phyloP scores from a whole-genome alignment of 164 flowering plant species.

The Saururus chinensis region DNA sequence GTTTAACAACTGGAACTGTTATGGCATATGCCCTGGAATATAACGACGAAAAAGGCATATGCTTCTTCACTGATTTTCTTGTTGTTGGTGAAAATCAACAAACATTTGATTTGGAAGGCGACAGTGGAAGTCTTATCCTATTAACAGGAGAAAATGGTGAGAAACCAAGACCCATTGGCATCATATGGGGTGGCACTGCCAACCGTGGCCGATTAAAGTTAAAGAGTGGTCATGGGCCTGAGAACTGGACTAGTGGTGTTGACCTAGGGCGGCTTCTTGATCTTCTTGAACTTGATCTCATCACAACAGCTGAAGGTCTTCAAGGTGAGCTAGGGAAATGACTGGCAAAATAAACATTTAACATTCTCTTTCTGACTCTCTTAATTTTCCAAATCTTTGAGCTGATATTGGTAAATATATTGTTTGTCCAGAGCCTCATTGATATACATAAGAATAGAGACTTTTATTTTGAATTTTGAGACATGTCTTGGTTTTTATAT shows the following conservation, averaged over 20 bases:
- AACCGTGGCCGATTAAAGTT: constrained; percentile 88
- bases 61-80: constrained; percentile 88
- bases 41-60: constrained; percentile 91
- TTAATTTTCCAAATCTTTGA: no score
- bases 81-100: constrained; percentile 93
- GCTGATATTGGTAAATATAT: no score
- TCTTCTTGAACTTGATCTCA: constrained; percentile 80
- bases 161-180: constrained; percentile 79
- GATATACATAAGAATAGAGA: no score
- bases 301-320: constrained; percentile 55
- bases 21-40: constrained; percentile 93
- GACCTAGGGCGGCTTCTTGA: constrained; percentile 96
- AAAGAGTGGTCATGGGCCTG: constrained; percentile 80
- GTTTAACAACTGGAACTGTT: constrained; percentile 77
- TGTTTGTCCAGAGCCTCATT: no score
- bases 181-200: constrained; percentile 99
- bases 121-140: constrained; percentile 89
- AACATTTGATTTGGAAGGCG: constrained; percentile 93
- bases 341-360: neutral
- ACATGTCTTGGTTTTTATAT: no score
- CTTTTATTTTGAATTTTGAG: no score
- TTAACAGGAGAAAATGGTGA: constrained; percentile 52
- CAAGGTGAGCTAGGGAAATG: constrained; percentile 33
- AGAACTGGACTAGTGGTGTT: constrained; percentile 96
- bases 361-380: no score